Percentiles rank a stretch among this genome's conserved stretches.
Evolutionary conservation across 2,329 filamentous ascomycete genomes (phyloP).

Genomic region (Lachnellula arida): DNA sequence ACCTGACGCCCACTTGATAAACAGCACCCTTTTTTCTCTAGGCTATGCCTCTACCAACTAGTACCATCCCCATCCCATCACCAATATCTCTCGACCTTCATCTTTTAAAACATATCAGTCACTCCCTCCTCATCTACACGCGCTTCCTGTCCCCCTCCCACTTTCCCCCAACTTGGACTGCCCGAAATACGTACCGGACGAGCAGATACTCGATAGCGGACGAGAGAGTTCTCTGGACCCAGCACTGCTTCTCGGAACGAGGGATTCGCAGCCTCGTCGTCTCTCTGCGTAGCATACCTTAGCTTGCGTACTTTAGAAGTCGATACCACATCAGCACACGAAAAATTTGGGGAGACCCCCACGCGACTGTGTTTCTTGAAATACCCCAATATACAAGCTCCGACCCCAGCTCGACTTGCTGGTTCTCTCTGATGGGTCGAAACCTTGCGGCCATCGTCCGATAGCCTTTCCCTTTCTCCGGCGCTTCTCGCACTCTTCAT

Average conservation of each 20-base stretch:
- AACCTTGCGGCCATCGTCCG: conserved; percentile 21
- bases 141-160: not conserved
- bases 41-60: not conserved
- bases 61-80: not conserved
- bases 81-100: not conserved
- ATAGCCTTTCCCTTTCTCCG: conserved; percentile 31
- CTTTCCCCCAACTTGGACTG: not conserved
- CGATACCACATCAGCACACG: not conserved
- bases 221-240: not conserved
- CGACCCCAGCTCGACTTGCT: not conserved
- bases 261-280: not conserved
- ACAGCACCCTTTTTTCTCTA: not conserved
- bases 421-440: conserved; percentile 29
- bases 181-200: not conserved
- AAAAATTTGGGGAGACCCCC: not conserved
- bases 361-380: not conserved
- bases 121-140: not conserved
- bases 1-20: too few species aligned
- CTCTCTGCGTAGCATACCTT: too few species aligned
- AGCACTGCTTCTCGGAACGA: not conserved
- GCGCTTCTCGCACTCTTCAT: conserved; percentile 30
- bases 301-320: not conserved
- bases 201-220: not conserved
- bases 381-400: not conserved
- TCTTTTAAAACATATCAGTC: not conserved